Evolutionary conservation across 208 protist genomes (phyloP), one percentile per base, ranked within the genome.

Genomic region (Endotrypanum monterogeii): DNA sequence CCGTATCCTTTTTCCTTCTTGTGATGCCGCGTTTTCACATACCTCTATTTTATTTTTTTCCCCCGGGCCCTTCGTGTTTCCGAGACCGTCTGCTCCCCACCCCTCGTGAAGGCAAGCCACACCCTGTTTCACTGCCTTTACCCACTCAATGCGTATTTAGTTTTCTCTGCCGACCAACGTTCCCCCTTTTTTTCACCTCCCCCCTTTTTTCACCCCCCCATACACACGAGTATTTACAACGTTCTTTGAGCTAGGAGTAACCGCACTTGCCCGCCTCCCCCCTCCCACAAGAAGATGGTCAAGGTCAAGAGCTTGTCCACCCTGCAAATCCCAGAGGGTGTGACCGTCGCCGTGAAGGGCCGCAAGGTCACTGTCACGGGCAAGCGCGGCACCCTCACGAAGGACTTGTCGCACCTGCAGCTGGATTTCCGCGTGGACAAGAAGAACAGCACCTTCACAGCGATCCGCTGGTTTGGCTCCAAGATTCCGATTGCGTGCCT

Each of bases 391-490:
- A 96, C 84, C 67, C 95, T 99, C 57, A 73, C 71, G 11, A 94
- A 94, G 67, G 76, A 94, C 70, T 98, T 99, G 83, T 88, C 89
- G 56, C 98, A 99, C 87, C 70, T 97, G 20, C 86, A 94, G 73
- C 67, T 99, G 28, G 96, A 99, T 82, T 84, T 98, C 74, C 84
- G 86, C 39, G 74, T 89, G n/a, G 88, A 96, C 79, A 91, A 85
- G 69, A 84, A 79, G 80, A 71, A 71, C 54, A 65, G 78, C 62
- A 85, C 83, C 54, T 80, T 98, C 82, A 76, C 85, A 37, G 94
- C 95, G 63, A 93, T 98, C 74, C 85, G 96, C 62, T 99, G 98
- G 98, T 99, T 99, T 87, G 98, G 94, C 58, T 92, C 84, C 76
- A 91, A 97, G 76, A 99, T 98, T 85, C 75, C 98, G 70, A 89